Conservation (phyloP, 2,329 filamentous ascomycete species). For the Diaporthe capsici region DNA sequence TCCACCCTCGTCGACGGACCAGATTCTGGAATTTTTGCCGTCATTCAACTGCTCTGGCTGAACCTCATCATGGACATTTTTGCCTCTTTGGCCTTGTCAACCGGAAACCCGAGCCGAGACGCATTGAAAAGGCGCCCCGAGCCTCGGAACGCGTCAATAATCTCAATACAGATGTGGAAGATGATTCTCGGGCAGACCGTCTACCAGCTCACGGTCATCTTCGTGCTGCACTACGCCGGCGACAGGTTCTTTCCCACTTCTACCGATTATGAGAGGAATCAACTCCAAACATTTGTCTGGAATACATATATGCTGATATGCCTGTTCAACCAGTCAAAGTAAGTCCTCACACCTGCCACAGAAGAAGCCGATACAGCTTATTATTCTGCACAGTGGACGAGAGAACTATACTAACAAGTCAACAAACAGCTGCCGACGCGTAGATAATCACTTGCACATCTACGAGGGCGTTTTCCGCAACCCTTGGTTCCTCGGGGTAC, state of each 20-base stretch:
- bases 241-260: constrained; percentile 59
- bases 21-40: constrained; percentile 68
- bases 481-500: constrained; percentile 81
- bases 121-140: constrained; percentile 59
- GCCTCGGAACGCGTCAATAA: constrained; percentile 53
- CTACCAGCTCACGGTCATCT: constrained; percentile 75
- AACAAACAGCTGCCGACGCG: constrained; percentile 72
- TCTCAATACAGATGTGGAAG: constrained; percentile 84
- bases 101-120: constrained; percentile 59
- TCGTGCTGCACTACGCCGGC: constrained; percentile 74
- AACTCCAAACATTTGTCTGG: constrained; percentile 76
- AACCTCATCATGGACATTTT: constrained; percentile 77
- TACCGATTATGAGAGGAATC: constrained; percentile 58
- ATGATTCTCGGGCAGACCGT: constrained; percentile 84
- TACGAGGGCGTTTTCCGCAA: constrained; percentile 83
- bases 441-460: constrained; percentile 88
- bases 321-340: constrained; percentile 78
- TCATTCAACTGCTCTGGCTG: constrained; percentile 74
- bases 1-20: constrained; percentile 67
- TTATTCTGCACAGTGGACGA: neutral
- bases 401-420: neutral
- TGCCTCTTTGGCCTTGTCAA: constrained; percentile 67
- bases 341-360: neutral
- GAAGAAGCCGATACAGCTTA: neutral
- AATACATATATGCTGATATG: constrained; percentile 94